Evolutionary conservation across 2,329 filamentous ascomycete species (phyloP).

Genomic region (Colletotrichum musae): DNA sequence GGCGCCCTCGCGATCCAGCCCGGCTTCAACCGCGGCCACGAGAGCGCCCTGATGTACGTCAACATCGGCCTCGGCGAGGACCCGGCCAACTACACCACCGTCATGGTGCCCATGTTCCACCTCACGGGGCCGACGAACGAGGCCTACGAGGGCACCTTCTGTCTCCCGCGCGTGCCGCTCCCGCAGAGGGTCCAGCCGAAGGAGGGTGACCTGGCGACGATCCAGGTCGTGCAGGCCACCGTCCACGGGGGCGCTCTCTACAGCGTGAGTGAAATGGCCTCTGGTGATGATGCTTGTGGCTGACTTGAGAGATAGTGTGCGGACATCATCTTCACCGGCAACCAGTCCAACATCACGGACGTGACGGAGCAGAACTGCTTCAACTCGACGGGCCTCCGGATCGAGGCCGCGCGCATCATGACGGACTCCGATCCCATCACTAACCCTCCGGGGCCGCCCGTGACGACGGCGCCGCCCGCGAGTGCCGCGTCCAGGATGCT

Average conservation of each 20-base stretch:
- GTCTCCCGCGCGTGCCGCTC: constrained; percentile 79
- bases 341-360: constrained; percentile 63
- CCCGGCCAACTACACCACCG: constrained; percentile 77
- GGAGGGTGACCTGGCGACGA: constrained; percentile 78
- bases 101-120: constrained; percentile 75
- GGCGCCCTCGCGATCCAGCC: constrained; percentile 79
- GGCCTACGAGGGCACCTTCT: constrained; percentile 77
- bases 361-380: constrained; percentile 76
- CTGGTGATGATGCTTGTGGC: background rate
- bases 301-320: constrained; percentile 69
- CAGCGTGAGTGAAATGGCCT: constrained; percentile 63
- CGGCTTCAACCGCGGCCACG: constrained; percentile 80
- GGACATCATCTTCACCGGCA: constrained; percentile 78
- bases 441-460: background rate
- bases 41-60: constrained; percentile 77
- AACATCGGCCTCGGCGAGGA: constrained; percentile 77
- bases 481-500: background rate
- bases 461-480: background rate
- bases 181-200: constrained; percentile 72
- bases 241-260: constrained; percentile 78
- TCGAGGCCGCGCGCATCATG: constrained; percentile 18
- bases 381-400: constrained; percentile 71
- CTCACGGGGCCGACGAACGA: constrained; percentile 74
- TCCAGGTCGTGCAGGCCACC: constrained; percentile 78
- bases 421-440: constrained; percentile 15